Percentiles rank a stretch among this genome's conserved stretches.
phyloP scores from a whole-genome alignment of 495 filamentous ascomycete species.

The Neurospora sublineolata region DNA sequence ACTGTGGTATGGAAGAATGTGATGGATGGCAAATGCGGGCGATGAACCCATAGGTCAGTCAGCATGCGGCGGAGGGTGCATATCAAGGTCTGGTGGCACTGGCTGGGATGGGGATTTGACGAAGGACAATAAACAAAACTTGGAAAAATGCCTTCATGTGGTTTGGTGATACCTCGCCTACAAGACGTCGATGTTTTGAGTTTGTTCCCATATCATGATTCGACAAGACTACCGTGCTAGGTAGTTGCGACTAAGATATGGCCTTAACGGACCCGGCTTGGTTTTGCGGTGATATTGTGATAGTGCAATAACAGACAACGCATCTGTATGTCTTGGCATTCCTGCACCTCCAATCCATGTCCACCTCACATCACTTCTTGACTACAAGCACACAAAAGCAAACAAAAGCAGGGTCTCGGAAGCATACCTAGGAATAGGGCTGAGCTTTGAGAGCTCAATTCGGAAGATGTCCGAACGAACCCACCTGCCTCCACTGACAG shows the following conservation, averaged over 20 bases:
- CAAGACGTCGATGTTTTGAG: background rate
- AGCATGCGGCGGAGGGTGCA: too few species aligned
- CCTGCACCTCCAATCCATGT: background rate
- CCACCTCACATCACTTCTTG: background rate
- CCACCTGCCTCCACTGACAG: background rate
- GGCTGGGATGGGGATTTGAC: background rate
- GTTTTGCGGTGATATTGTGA: rapidly evolving
- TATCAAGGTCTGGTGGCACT: background rate
- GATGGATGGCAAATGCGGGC: too few species aligned
- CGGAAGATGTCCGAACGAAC: background rate
- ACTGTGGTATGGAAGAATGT: too few species aligned
- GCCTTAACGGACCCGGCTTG: background rate
- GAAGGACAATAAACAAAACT: background rate
- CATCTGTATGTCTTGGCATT: background rate
- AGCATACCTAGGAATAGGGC: background rate
- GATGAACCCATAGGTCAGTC: too few species aligned
- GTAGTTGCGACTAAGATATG: background rate
- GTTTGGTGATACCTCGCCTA: background rate
- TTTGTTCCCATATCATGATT: background rate
- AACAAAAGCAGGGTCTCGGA: background rate
- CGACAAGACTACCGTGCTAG: background rate
- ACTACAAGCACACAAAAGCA: background rate
- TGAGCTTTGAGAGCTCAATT: background rate
- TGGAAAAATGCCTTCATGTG: background rate
- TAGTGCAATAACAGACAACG: background rate